Base-by-base conservation (phyloP, 371 early-diverging fungal species). In the Paraphysoderma sedebokerense region DNA sequence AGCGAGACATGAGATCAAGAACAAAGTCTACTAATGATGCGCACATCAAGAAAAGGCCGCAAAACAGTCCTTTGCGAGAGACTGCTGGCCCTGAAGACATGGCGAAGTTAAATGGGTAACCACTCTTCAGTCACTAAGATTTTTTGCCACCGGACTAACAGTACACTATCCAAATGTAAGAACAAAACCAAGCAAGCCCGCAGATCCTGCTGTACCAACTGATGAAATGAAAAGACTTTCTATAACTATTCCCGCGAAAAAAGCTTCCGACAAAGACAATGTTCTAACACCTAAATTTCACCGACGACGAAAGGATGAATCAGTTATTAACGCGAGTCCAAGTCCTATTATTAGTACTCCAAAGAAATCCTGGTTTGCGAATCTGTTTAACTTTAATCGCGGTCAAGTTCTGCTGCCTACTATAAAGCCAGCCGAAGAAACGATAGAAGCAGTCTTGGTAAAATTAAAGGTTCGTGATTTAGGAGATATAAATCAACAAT, bases 401-500 rank as follows among this genome's bases (percentile, higher is more conserved):
- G 58, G 58, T 39, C 53, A 56, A 11, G 40, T 59, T 51, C 47
- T 51, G 5, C 51, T 6, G 45, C 7, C 29, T n/a, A 27, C 0
- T 39, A 47, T 27, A 41, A 44, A n/a, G 3, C 36, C 36, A 20
- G 3, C 22, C 6, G 9, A 19, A 7, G 24, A 49, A 38, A 29
- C 17, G 0, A 31, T 28, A 47, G 40, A 5, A 46, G 47, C 34
- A 58, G 62, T 0, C 52, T 47, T 28, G 51, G 61, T 6, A 60
- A 59, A 3, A 36, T 53, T 29, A 56, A 59, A 30, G 38, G 62
- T 1, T 26, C 34, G 7, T 55, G 54, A 2, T 62, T 66, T 13
- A 65, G 64, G 44, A 51, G 55, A 17, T 35, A 27, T 62, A 61
- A 52, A 50, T 52, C 42, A 63, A 63, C 17, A 64, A 63, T 29